Conservation (phyloP, 495 filamentous ascomycete genomes). For the Staphylotrichum tortipilum region DNA sequence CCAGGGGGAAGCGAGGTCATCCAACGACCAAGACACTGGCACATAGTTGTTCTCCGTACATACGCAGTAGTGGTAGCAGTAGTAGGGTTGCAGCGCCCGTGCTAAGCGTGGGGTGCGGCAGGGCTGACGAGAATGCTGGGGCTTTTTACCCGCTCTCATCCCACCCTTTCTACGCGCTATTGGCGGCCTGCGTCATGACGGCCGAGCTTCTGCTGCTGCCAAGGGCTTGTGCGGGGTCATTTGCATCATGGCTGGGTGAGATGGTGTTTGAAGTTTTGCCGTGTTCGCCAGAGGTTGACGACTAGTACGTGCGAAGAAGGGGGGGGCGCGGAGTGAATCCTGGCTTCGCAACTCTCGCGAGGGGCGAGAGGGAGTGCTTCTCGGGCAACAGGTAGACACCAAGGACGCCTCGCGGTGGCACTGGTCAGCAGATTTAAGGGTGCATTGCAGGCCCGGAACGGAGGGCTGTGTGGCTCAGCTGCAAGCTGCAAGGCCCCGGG, state of each 20-base stretch:
- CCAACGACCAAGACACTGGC: too few species aligned
- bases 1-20: background rate
- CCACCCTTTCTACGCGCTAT: slow-evolving; percentile 6
- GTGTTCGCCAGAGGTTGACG: too few species aligned
- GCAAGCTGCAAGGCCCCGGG: background rate
- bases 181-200: slow-evolving; percentile 9
- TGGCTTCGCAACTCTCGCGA: too few species aligned
- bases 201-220: slow-evolving; percentile 4
- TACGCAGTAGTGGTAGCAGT: background rate
- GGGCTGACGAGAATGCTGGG: background rate
- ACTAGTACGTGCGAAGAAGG: background rate
- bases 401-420: background rate
- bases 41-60: too few species aligned
- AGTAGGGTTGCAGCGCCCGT: background rate
- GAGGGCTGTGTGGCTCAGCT: background rate
- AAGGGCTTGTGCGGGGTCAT: slow-evolving; percentile 8
- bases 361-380: too few species aligned
- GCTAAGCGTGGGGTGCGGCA: slow-evolving; percentile 11
- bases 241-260: background rate
- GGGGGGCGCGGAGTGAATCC: too few species aligned
- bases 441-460: background rate
- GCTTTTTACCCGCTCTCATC: slow-evolving; percentile 1
- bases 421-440: background rate
- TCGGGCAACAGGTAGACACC: too few species aligned
- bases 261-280: background rate